Base-by-base conservation (phyloP, 2,329 filamentous ascomycete species). In the Ceratocystis albifundus region DNA sequence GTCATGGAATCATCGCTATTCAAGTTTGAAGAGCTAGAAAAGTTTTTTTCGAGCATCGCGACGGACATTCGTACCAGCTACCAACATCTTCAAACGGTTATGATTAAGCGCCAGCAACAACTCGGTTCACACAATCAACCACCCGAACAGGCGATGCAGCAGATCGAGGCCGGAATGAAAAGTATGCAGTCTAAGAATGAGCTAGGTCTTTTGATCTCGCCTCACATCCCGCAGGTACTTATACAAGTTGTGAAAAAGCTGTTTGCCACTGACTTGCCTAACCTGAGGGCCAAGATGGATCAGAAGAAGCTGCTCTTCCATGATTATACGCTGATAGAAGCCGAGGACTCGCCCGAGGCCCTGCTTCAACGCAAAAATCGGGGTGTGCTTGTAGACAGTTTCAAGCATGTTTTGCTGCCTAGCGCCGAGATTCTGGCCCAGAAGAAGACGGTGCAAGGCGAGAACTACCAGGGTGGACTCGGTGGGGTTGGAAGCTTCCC, bases 261-360 rank as follows among this genome's bases (percentile, higher is more conserved):
- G 67, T 85, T 93, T 68, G 79, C 79, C 41, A 77, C 78, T 32
- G 82, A 85, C 59, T 75, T 90, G 32, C 78, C 78, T 0, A 77
- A 79, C 22, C 80, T 92, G 65, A 79, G 82, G 50, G 77, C 77
- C 4, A 79, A 82, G 65, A 80, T 86, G 10, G 84, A 94, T 70
- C 80, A 84, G 32, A 82, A 86, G 8, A 81, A 81, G 68, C 79
- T 96, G 62, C 89, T 88, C 75, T 88, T 90, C 74, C 83, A 84
- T 62, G 84, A 94, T 72, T 89, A 86, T 66, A 80, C 79, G 62
- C 82, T 89, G 73, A 78, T 94, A 10, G 87, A 88, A 4, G 77
- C 90, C 15, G 81, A 86, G 65, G 83, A 86, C 68, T 75, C 75
- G 15, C 76, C 77, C 20, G 59, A 64, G n/a, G 82, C 80, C 3